Percentiles rank a stretch among this genome's conserved stretches.
Evolutionary conservation across 1,139 yeast species (phyloP).

Genomic region (Meyerozyma guilliermondii): DNA sequence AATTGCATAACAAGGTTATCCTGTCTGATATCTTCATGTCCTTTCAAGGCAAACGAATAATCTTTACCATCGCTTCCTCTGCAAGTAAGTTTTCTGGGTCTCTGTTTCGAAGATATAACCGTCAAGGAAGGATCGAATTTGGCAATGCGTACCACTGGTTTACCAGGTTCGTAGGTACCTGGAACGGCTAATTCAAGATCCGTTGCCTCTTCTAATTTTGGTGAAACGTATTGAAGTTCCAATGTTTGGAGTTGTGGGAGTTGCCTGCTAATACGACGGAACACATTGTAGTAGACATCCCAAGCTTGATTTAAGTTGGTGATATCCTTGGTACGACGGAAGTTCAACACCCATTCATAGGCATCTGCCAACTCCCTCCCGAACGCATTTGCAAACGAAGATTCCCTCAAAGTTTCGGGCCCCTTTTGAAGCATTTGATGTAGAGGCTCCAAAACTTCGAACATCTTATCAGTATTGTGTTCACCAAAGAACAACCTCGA

Average conservation of each 20-base stretch:
- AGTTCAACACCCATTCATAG: constrained; percentile 86
- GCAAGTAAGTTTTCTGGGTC: constrained; percentile 81
- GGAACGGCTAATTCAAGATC: constrained; percentile 89
- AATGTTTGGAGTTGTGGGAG: constrained; percentile 81
- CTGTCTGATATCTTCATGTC: constrained; percentile 97
- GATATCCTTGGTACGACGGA: constrained; percentile 76
- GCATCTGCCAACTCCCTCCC: constrained; percentile 94
- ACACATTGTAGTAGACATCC: constrained; percentile 93
- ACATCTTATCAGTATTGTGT: constrained; percentile 92
- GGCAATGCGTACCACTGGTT: constrained; percentile 66
- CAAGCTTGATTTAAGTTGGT: constrained; percentile 94
- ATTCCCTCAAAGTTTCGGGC: constrained; percentile 89
- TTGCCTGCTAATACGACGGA: constrained; percentile 85
- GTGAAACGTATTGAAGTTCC: constrained; percentile 91
- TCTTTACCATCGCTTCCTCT: constrained; percentile 91
- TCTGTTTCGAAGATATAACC: constrained; percentile 92
- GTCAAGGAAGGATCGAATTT: constrained; percentile 78
- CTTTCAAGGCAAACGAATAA: constrained; percentile 77
- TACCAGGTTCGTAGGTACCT: constrained; percentile 86
- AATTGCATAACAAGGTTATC: constrained; percentile 97
- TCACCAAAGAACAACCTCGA: constrained; percentile 92
- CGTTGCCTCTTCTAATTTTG: constrained; percentile 72
- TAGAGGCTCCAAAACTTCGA: constrained; percentile 82
- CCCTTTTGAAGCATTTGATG: constrained; percentile 81
- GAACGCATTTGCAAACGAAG: constrained; percentile 88